These are phyloP conservation scores for Lupinus albus DNA, from an alignment of 306 rosid genomes.

Conservation along the genomic window DNA sequence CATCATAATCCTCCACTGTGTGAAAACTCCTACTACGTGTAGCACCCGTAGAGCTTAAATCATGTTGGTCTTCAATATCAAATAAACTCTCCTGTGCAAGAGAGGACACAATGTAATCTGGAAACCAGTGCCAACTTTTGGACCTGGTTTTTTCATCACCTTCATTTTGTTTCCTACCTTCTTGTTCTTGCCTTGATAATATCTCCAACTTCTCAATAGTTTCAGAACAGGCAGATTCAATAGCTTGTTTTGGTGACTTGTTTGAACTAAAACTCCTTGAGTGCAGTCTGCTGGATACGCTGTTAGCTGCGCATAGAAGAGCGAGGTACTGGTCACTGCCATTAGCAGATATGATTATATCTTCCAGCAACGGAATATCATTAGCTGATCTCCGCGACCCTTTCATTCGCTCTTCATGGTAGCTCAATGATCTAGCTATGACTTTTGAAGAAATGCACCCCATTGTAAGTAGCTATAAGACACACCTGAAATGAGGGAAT, in stretches of 20 bases:
- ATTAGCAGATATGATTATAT: slow-evolving; percentile 40
- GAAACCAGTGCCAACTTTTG: slow-evolving; percentile 49
- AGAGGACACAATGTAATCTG: slow-evolving; percentile 34
- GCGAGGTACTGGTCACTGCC: slow-evolving; percentile 51
- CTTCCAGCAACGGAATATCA: slow-evolving; percentile 49
- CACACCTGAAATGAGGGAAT: slow-evolving; percentile 37
- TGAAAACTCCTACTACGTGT: slow-evolving; percentile 49
- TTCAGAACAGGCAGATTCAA: slow-evolving; percentile 37
- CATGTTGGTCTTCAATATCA: slow-evolving; percentile 37
- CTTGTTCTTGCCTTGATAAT: slow-evolving; percentile 18
- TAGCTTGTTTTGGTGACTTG: slow-evolving; percentile 21
- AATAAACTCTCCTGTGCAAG: slow-evolving; percentile 38
- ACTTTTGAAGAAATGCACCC: slow-evolving; percentile 63
- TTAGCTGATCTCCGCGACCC: slow-evolving; percentile 40
- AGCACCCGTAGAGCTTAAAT: slow-evolving; percentile 35
- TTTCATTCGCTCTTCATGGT: slow-evolving; percentile 45
- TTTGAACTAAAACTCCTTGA: slow-evolving; percentile 44
- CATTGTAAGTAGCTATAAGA: slow-evolving; percentile 37
- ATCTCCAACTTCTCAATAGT: slow-evolving; percentile 39
- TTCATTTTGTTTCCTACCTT: slow-evolving; percentile 37
- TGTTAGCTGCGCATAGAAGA: slow-evolving; percentile 43
- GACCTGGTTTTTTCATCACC: slow-evolving; percentile 37
- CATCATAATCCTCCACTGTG: slow-evolving; percentile 59
- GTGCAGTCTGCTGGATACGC: slow-evolving; percentile 43
- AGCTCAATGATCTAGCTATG: slow-evolving; percentile 48